Evolutionary conservation across 2,329 filamentous ascomycete genomes (phyloP).

Genomic region (Colletotrichum eremochloae): DNA sequence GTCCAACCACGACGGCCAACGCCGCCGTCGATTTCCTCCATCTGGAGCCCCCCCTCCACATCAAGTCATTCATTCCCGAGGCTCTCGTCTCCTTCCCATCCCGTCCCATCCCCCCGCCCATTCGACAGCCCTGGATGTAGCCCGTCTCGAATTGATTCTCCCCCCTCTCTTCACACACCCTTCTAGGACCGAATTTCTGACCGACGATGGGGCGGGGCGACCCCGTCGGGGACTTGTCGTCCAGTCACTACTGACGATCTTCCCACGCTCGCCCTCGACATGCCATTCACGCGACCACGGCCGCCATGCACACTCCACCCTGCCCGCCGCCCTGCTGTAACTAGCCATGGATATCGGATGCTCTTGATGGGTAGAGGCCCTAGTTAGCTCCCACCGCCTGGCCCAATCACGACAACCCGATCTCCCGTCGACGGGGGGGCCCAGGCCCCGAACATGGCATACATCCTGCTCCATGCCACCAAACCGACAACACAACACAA

Average conservation of each 20-base stretch:
- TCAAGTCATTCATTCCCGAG: slow-evolving; percentile 9
- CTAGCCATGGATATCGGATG: slow-evolving; percentile 19
- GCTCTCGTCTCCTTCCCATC: neutral
- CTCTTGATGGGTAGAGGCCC: neutral
- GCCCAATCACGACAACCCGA: slow-evolving; percentile 31
- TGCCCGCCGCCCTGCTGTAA: slow-evolving; percentile 28
- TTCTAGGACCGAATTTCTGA: slow-evolving; percentile 31
- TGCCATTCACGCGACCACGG: slow-evolving; percentile 38
- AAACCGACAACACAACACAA: slow-evolving; percentile 3
- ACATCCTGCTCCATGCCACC: slow-evolving; percentile 8
- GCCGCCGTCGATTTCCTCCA: slow-evolving; percentile 17
- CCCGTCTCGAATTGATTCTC: slow-evolving; percentile 1
- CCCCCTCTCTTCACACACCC: slow-evolving; percentile 15
- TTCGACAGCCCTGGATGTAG: slow-evolving; percentile 24
- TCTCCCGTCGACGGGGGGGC: slow-evolving; percentile 20
- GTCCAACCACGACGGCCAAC: slow-evolving; percentile 25
- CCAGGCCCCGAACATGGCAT: slow-evolving; percentile 29
- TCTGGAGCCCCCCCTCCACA: slow-evolving; percentile 2
- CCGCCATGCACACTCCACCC: slow-evolving; percentile 35
- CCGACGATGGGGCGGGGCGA: slow-evolving; percentile 37
- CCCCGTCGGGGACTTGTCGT: slow-evolving; percentile 20
- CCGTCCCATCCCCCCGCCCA: slow-evolving; percentile 3
- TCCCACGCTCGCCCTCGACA: slow-evolving; percentile 22
- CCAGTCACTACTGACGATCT: slow-evolving; percentile 37
- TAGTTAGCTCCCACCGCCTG: neutral